Conservation (phyloP, 139 green algal species). For the Pseudopediastrum boryanum region DNA sequence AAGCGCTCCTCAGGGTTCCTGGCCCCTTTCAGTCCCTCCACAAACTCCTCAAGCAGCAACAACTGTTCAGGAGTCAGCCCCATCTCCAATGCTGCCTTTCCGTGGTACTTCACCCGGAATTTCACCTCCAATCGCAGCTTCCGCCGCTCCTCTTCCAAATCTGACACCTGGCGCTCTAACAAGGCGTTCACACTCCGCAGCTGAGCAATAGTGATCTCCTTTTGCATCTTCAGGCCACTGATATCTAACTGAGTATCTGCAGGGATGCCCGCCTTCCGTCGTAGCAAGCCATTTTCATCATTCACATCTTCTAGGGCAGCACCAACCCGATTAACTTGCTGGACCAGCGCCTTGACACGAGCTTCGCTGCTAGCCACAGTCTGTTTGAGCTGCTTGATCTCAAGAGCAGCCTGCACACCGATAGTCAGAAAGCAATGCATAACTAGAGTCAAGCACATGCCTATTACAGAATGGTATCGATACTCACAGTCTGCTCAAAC, state of each 20-base stretch:
- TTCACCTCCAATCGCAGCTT: slow-evolving; percentile 77
- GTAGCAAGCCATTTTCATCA: slow-evolving; percentile 69
- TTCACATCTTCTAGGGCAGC: slow-evolving; percentile 59
- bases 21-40: slow-evolving; percentile 65
- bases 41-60: slow-evolving; percentile 71
- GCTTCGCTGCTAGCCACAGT: slow-evolving; percentile 48
- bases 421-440: not conserved
- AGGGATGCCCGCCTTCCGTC: slow-evolving; percentile 47
- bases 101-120: slow-evolving; percentile 81
- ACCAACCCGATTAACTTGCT: slow-evolving; percentile 47
- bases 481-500: too few species aligned
- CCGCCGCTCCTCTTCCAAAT: slow-evolving; percentile 78
- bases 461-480: too few species aligned
- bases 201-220: slow-evolving; percentile 64
- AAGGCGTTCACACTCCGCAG: slow-evolving; percentile 63
- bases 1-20: slow-evolving; percentile 53
- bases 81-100: slow-evolving; percentile 63
- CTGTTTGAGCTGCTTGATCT: slow-evolving; percentile 66
- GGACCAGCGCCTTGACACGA: slow-evolving; percentile 46
- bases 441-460: too few species aligned
- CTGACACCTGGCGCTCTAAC: slow-evolving; percentile 67
- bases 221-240: slow-evolving; percentile 59
- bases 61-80: slow-evolving; percentile 72
- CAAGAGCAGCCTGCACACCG: slow-evolving; percentile 54
- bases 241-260: slow-evolving; percentile 52